Conservation (phyloP, 1,139 yeast species). For the Hyphopichia wangnamkhiaoensis region DNA sequence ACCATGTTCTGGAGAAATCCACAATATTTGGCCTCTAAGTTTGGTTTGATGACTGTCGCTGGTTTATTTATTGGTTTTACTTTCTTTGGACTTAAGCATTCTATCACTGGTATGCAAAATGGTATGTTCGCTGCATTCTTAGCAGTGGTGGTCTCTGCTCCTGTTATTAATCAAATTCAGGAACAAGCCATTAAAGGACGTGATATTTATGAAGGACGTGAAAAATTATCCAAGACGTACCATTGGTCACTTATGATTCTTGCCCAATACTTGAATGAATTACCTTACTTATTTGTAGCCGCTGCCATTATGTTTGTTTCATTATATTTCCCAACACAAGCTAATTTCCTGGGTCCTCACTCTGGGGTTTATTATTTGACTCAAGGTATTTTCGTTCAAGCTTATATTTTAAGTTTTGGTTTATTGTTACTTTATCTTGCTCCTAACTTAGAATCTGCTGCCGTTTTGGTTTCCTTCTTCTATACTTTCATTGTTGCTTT, state of each 20-base stretch:
- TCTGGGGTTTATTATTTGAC: conserved; percentile 58
- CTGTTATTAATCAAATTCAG: conserved; percentile 56
- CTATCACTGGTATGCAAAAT: conserved; percentile 45
- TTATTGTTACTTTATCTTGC: conserved; percentile 39
- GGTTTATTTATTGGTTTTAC: conserved; percentile 51
- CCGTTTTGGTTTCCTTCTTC: conserved; percentile 26
- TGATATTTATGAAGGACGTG: conserved; percentile 37
- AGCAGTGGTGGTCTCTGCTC: conserved; percentile 44
- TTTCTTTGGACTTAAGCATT: conserved; percentile 31
- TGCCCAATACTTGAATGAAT: conserved; percentile 69
- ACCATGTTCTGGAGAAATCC: conserved; percentile 48
- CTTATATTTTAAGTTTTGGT: conserved; percentile 38
- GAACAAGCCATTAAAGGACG: conserved; percentile 34
- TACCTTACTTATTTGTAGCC: conserved; percentile 70
- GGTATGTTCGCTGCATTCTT: conserved; percentile 58
- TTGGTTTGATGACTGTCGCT: conserved; percentile 35
- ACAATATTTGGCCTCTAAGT: conserved; percentile 39
- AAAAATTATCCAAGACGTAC: conserved; percentile 30
- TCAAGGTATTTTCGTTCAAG: conserved; percentile 40
- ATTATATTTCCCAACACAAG: conserved; percentile 74
- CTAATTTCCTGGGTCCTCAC: conserved; percentile 35
- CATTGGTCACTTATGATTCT: conserved; percentile 39
- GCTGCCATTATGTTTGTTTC: conserved; percentile 70
- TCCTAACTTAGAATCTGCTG: conserved; percentile 43
- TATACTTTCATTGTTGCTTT: conserved; percentile 32